These are phyloP conservation scores for Populus simonii DNA, from an alignment of 345 rosid genomes.

Conservation along the genomic window DNA sequence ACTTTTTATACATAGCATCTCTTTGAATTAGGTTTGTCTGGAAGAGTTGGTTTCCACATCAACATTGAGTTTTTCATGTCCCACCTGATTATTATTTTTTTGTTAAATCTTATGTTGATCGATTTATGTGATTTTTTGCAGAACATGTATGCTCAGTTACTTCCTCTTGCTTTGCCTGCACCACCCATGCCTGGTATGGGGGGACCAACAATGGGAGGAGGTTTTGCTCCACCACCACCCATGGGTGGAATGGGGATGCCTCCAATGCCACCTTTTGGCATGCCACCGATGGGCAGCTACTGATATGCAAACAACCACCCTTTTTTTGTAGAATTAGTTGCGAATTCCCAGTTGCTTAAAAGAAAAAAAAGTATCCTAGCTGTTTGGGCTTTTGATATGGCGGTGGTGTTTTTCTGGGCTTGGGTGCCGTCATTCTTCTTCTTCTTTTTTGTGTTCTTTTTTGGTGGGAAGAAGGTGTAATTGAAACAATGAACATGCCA, in stretches of 20 bases:
- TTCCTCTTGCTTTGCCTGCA: conserved; percentile 31
- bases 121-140: conserved; percentile 5
- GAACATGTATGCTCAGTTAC: conserved; percentile 32
- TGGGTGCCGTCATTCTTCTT: conserved; percentile 12
- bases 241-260: conserved; percentile 35
- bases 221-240: conserved; percentile 23
- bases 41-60: neutral
- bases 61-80: neutral
- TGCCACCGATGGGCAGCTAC: conserved; percentile 31
- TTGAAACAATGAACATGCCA: conserved; percentile 32
- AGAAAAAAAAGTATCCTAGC: neutral
- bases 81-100: neutral
- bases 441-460: neutral
- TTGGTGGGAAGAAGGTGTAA: conserved; percentile 22
- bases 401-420: conserved; percentile 22
- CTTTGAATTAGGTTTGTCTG: neutral
- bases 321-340: conserved; percentile 19
- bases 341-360: conserved; percentile 9
- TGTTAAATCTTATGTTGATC: neutral
- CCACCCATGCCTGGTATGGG: conserved; percentile 32
- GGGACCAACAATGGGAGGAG: conserved; percentile 27
- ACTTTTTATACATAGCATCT: no score
- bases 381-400: conserved; percentile 10
- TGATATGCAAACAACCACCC: neutral
- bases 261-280: conserved; percentile 30